These are phyloP conservation scores for Gypsophila paniculata DNA, from an alignment of 179 eudicot species.

Conservation along the genomic window DNA sequence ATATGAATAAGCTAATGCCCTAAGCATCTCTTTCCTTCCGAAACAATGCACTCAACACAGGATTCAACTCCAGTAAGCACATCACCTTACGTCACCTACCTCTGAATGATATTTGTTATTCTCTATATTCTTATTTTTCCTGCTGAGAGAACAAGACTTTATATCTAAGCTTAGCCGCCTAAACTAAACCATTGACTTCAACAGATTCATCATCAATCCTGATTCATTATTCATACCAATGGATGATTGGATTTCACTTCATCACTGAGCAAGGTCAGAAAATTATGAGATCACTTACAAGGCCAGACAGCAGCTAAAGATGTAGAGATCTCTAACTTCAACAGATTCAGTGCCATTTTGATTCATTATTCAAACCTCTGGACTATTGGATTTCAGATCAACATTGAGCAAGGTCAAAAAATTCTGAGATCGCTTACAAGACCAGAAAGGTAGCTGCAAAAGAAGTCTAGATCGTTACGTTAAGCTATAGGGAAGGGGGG, in stretches of 20 bases:
- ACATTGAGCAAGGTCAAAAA: not conserved
- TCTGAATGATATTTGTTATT: not conserved
- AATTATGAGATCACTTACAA: not conserved
- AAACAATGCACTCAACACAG: not conserved
- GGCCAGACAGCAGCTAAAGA: not conserved
- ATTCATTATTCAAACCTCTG: not conserved
- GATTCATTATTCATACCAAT: not conserved
- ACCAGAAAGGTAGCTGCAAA: not conserved
- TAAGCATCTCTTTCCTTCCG: conserved; percentile 4
- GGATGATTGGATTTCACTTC: not conserved
- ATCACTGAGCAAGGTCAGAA: not conserved
- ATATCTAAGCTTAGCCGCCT: not conserved
- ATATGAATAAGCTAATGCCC: not conserved
- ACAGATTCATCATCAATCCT: not conserved
- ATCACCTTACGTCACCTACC: too few relatives aligned
- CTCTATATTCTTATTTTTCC: not conserved
- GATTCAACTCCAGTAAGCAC: too few relatives aligned
- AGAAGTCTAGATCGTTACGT: not conserved
- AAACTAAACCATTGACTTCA: conserved; percentile 4
- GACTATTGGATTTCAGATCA: not conserved
- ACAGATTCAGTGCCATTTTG: not conserved
- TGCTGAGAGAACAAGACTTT: not conserved
- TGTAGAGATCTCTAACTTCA: not conserved
- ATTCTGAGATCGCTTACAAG: not conserved
- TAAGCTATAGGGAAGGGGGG: conserved; percentile 2